These are phyloP conservation scores for Fraxinus sp. DNA, from an alignment of 305 asterid genomes.

Conservation along the genomic window DNA sequence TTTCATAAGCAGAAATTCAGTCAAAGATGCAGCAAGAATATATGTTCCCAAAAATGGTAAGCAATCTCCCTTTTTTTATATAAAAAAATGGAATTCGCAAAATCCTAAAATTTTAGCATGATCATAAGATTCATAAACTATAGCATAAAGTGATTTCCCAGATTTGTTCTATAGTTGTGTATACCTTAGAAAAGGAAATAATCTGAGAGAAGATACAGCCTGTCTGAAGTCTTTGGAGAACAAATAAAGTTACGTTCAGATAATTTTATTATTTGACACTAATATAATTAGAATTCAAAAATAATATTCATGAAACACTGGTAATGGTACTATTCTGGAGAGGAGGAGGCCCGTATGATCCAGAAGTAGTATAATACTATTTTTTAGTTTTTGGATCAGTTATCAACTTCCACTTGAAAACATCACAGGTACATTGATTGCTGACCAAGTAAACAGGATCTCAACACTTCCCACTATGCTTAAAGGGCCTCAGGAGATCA, in stretches of 20 bases:
- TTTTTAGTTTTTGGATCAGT: not conserved
- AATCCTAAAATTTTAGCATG: not conserved
- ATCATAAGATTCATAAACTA: not conserved
- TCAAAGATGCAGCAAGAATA: not conserved
- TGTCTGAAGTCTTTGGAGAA: not conserved
- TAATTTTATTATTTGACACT: not conserved
- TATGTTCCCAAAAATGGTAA: not conserved
- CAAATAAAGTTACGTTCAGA: not conserved
- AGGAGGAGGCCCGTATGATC: not conserved
- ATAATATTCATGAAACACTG: not conserved
- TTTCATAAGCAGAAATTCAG: not conserved
- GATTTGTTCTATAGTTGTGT: not conserved
- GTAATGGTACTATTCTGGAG: not conserved
- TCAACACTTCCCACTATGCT: not conserved
- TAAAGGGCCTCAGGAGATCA: slow-evolving; percentile 2
- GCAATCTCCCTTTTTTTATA: not conserved
- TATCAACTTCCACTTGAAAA: not conserved
- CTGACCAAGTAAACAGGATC: not conserved
- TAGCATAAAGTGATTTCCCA: not conserved
- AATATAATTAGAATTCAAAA: not conserved
- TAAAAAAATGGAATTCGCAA: not conserved
- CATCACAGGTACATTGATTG: not conserved
- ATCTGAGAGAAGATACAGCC: not conserved
- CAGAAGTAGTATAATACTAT: not conserved
- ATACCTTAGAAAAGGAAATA: not conserved